Evolutionary conservation across 2,329 filamentous ascomycete genomes (phyloP).

Genomic region (Trichoderma oligosporum): DNA sequence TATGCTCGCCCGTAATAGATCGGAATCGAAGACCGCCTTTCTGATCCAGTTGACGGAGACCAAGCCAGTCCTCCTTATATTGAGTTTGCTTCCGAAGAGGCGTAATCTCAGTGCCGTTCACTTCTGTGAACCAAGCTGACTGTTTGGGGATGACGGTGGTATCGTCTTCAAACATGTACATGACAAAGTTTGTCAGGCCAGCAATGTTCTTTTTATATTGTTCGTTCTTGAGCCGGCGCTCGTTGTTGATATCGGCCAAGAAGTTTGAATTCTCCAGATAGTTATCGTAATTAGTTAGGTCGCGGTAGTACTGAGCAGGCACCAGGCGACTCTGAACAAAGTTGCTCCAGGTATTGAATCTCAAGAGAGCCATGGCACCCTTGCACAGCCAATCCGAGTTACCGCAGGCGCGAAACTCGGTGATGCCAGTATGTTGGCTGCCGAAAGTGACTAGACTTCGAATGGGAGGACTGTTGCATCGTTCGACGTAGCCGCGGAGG

Average conservation of each 20-base stretch:
- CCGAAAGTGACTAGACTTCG: conserved; percentile 83
- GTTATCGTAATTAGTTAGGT: conserved; percentile 60
- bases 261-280: conserved; percentile 85
- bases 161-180: conserved; percentile 89
- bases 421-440: conserved; percentile 88
- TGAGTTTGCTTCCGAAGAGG: conserved; percentile 65
- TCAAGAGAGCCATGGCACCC: conserved; percentile 72
- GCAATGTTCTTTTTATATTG: conserved; percentile 70
- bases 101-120: conserved; percentile 66
- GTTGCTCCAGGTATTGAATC: conserved; percentile 72
- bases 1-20: conserved; percentile 72
- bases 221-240: conserved; percentile 69
- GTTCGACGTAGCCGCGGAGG: conserved; percentile 83
- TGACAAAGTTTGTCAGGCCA: conserved; percentile 70
- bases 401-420: conserved; percentile 72
- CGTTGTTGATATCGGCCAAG: conserved; percentile 94
- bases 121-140: conserved; percentile 84
- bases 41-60: conserved; percentile 72
- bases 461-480: conserved; percentile 74
- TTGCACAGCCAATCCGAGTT: conserved; percentile 75
- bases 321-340: conserved; percentile 78
- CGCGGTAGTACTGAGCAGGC: conserved; percentile 91
- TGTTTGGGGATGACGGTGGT: conserved; percentile 84
- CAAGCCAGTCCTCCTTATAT: conserved; percentile 92
- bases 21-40: conserved; percentile 75